Percentiles rank a stretch among this genome's conserved stretches.
These are phyloP conservation scores for Nemania diffusa DNA, from an alignment of 2,329 filamentous ascomycete genomes.

Conservation along the genomic window DNA sequence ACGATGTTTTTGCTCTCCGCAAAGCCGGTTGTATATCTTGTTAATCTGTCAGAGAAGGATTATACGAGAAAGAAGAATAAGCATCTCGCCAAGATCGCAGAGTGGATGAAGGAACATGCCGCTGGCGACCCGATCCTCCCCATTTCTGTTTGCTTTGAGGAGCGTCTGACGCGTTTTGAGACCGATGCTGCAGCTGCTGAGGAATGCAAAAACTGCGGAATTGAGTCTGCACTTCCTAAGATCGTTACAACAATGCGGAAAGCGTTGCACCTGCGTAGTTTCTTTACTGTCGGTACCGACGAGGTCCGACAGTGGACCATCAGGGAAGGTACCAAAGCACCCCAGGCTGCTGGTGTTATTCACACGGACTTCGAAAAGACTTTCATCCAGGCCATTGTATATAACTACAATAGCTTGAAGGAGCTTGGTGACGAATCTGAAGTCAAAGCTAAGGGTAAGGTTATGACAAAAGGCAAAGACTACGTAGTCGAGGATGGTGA, in stretches of 20 bases:
- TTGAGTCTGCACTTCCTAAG: constrained; percentile 91
- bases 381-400: constrained; percentile 95
- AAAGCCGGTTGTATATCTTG: constrained; percentile 95
- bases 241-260: constrained; percentile 93
- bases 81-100: constrained; percentile 90
- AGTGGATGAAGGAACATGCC: constrained; percentile 95
- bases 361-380: constrained; percentile 99
- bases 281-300: constrained; percentile 96
- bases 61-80: constrained; percentile 99
- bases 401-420: constrained; percentile 84
- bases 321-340: constrained; percentile 95
- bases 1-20: constrained; percentile 93
- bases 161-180: constrained; percentile 84
- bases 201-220: constrained; percentile 88
- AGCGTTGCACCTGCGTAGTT: constrained; percentile 87
- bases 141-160: constrained; percentile 91
- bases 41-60: constrained; percentile 97
- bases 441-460: constrained; percentile 92
- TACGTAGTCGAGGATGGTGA: constrained; percentile 89
- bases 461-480: constrained; percentile 99
- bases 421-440: constrained; percentile 89
- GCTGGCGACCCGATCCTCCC: constrained; percentile 90
- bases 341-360: constrained; percentile 95
- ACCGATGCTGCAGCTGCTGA: constrained; percentile 80
- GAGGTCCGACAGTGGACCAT: constrained; percentile 99